A percentile compares a stretch with the other conserved stretches of the same genome.
Conservation (phyloP, 23 red algal species). For the Gracilaria caudata region DNA sequence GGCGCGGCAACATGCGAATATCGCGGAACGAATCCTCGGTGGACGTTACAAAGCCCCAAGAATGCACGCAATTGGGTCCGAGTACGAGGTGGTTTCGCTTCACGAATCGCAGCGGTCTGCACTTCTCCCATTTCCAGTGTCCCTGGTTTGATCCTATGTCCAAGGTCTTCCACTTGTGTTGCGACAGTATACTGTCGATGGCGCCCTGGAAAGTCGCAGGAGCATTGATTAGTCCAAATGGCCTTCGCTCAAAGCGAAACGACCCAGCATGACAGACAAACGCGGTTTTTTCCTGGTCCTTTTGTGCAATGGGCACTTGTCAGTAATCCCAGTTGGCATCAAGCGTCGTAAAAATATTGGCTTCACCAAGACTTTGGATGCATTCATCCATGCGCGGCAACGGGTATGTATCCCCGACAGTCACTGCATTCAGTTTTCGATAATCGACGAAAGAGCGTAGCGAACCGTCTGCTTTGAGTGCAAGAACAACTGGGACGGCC, state of each 20-base stretch:
- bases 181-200: neutral
- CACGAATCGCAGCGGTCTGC: neutral
- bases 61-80: neutral
- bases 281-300: neutral
- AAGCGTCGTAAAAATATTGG: neutral
- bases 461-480: neutral
- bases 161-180: neutral
- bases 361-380: conserved; percentile 10
- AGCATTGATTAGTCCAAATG: conserved; percentile 1
- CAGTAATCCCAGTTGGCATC: conserved; percentile 13
- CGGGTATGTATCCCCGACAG: neutral
- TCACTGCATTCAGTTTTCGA: conserved; percentile 6
- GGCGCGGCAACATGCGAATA: neutral
- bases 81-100: neutral
- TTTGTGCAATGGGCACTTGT: neutral
- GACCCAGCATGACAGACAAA: neutral
- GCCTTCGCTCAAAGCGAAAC: neutral
- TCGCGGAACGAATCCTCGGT: neutral
- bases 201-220: neutral
- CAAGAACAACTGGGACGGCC: neutral
- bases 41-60: neutral
- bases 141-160: neutral
- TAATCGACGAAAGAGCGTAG: conserved; percentile 44
- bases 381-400: conserved; percentile 9
- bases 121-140: neutral